Conservation (phyloP, 805 yeast species). For the Saccharomycopsis fermentans region DNA sequence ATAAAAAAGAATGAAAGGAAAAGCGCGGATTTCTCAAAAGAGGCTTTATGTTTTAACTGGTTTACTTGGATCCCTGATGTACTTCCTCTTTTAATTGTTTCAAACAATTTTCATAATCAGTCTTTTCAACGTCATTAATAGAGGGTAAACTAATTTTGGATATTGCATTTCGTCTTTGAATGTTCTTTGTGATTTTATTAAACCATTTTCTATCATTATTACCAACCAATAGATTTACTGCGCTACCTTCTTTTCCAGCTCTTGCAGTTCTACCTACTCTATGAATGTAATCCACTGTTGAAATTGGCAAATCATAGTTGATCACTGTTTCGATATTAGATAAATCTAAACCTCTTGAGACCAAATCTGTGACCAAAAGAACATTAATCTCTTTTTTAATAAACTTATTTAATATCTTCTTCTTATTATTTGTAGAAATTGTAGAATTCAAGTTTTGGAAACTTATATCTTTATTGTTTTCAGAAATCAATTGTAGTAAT, state of each 20-base stretch:
- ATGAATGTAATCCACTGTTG: slow-evolving; percentile 88
- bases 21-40: no score
- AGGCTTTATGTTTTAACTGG: neutral
- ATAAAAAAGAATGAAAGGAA: neutral
- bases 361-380: slow-evolving; percentile 75
- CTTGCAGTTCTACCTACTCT: slow-evolving; percentile 97
- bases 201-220: slow-evolving; percentile 68
- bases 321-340: slow-evolving; percentile 60
- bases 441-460: slow-evolving; percentile 50
- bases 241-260: slow-evolving; percentile 71
- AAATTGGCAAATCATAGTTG: slow-evolving; percentile 84
- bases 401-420: slow-evolving; percentile 51
- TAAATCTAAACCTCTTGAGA: slow-evolving; percentile 93
- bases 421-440: slow-evolving; percentile 42
- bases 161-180: slow-evolving; percentile 37
- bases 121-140: slow-evolving; percentile 29
- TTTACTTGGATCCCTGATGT: neutral
- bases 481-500: slow-evolving; percentile 38
- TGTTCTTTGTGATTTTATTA: slow-evolving; percentile 37
- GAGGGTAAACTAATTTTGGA: slow-evolving; percentile 14
- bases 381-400: slow-evolving; percentile 41
- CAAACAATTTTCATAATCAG: slow-evolving; percentile 36
- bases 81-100: slow-evolving; percentile 35
- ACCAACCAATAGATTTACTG: slow-evolving; percentile 65
- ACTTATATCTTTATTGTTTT: slow-evolving; percentile 17